These are phyloP conservation scores for Dictyostelium capitatum DNA, from an alignment of 78 protist genomes.

Conservation along the genomic window DNA sequence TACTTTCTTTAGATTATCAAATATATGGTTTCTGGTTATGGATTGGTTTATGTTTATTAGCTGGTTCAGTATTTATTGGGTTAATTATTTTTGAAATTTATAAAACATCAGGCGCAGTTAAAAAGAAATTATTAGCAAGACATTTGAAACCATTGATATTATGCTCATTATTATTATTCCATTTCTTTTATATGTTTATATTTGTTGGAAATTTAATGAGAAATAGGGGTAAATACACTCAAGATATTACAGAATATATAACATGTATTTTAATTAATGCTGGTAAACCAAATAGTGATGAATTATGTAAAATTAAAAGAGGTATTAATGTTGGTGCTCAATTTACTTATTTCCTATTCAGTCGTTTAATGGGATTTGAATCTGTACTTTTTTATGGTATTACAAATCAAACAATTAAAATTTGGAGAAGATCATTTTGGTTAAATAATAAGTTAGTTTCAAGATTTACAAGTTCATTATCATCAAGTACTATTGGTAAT, in stretches of 20 bases:
- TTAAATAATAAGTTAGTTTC: background rate
- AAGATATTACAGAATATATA: background rate
- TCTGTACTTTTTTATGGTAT: conserved; percentile 23
- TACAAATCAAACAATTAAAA: background rate
- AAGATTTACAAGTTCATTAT: background rate
- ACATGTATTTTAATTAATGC: background rate
- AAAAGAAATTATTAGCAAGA: background rate
- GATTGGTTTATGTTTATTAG: background rate
- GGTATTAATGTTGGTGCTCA: background rate
- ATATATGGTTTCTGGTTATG: conserved; percentile 24
- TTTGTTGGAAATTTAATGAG: background rate
- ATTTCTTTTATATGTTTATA: conserved; percentile 11
- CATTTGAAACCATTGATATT: background rate
- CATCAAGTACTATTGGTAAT: too few relatives aligned
- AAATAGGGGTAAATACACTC: too few relatives aligned
- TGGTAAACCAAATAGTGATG: background rate
- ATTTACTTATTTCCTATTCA: background rate
- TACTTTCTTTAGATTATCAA: background rate
- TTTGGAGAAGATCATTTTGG: conserved; percentile 20
- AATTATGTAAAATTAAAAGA: background rate
- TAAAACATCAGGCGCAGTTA: background rate
- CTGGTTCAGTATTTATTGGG: conserved; percentile 3
- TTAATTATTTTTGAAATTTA: conserved; percentile 35
- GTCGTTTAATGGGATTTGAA: conserved; percentile 35
- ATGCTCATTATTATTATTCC: background rate